Conservation (phyloP, 139 green algal genomes). For the Deuterostichococcus epilithicus region DNA sequence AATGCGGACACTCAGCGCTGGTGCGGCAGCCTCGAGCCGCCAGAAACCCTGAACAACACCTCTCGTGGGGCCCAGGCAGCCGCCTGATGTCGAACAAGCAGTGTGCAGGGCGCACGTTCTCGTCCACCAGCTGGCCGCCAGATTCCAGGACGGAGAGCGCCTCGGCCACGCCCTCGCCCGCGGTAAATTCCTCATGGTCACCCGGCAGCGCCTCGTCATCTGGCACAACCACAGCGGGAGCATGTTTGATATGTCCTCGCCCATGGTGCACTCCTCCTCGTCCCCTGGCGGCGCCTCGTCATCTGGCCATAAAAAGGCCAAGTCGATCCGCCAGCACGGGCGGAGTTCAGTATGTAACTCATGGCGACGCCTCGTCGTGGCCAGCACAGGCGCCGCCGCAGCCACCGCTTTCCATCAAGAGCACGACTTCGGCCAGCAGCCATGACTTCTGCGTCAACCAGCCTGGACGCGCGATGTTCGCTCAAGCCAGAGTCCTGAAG, state of each 20-base stretch:
- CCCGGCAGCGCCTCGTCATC: background rate
- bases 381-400: background rate
- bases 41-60: too few species aligned
- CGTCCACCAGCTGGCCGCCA: background rate
- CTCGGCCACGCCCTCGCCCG: background rate
- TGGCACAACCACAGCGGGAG: too few species aligned
- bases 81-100: too few species aligned
- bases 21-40: too few species aligned
- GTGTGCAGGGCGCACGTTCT: background rate
- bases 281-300: slow-evolving; percentile 1
- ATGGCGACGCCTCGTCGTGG: background rate
- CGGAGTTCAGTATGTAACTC: too few species aligned
- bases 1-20: too few species aligned
- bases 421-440: too few species aligned
- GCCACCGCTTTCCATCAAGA: background rate
- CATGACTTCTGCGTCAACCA: too few species aligned
- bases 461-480: background rate
- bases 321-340: too few species aligned
- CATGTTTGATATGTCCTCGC: background rate
- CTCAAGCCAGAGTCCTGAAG: background rate
- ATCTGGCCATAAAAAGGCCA: too few species aligned
- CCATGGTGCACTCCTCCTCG: background rate
- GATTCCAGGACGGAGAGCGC: background rate
- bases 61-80: too few species aligned
- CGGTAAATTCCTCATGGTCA: background rate